Base-by-base conservation (phyloP, 139 green algal genomes). In the Chlamydomonas applanata region DNA sequence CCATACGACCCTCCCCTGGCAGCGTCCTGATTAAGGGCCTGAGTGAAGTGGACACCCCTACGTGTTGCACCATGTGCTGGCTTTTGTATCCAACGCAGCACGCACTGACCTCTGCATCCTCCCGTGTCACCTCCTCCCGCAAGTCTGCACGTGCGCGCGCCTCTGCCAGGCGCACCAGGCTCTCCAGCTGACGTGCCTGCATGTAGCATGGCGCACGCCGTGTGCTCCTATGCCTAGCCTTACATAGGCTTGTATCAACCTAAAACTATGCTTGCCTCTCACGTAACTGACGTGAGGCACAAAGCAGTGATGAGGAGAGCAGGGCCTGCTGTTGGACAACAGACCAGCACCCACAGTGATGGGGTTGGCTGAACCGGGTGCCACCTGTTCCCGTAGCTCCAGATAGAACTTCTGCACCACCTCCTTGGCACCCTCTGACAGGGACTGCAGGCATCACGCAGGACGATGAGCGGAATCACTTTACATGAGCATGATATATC, bases 171-270 rank as follows among this genome's bases (percentile, higher is more conserved):
- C 95, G 82, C 29, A 97, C 87, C 72, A 99, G 79, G 78, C 85
- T 95, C 81, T 98, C 94, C 71, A 98, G 90, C 82, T 97, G 92
- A 36, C 93, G 82, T 14, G 88, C 85, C 54, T 89, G 86, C 33
- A 84, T 19, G 36, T 3, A 71, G 40, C 40, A 11, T n/a, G n/a
- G n/a, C n/a, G n/a, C n/a, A n/a, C n/a, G n/a, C n/a, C n/a, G n/a
- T n/a, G n/a, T n/a, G n/a, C n/a, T n/a, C n/a, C n/a, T n/a, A n/a
- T n/a, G n/a, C n/a, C n/a, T 16, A 65, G 57, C 9, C 13, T 34
- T 29, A 65, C 9, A 29, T 14, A 65, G 25, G 24, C 24, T 65
- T 44, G 9, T 71, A 60, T 19, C 24, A 24, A 35, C 7, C 25
- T 69, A 9, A 16, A 54, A 70, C 24, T 4, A 36, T 9, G 44